Conservation (phyloP, 345 rosid genomes). For the Eucalyptus sp. region DNA sequence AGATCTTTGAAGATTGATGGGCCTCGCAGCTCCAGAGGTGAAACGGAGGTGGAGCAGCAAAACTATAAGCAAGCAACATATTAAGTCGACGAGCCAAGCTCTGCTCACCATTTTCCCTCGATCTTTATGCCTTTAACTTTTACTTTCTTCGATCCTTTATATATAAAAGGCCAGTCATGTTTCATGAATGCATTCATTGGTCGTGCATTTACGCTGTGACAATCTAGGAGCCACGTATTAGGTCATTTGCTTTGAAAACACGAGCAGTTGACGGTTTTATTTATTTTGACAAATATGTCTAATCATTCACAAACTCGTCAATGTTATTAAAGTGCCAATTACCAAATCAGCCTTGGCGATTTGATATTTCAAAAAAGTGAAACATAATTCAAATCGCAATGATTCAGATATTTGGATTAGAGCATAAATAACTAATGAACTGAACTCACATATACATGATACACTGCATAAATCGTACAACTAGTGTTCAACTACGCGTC, state of each 20-base stretch:
- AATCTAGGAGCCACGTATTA: neutral
- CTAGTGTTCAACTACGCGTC: neutral
- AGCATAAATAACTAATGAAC: neutral
- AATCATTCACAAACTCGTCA: too few species aligned
- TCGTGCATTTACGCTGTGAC: fast-evolving
- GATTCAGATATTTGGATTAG: neutral
- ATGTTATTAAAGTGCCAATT: neutral
- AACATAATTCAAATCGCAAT: neutral
- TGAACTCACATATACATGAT: neutral
- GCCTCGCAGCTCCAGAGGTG: neutral
- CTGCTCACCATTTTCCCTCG: neutral
- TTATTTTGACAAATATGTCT: neutral
- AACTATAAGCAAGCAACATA: neutral
- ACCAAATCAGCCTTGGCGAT: neutral
- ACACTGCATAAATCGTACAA: neutral
- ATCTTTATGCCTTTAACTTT: neutral
- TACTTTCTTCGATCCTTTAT: neutral
- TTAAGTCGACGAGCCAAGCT: neutral
- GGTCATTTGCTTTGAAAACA: neutral
- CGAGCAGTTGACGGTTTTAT: neutral
- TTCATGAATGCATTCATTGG: neutral
- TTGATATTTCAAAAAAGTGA: neutral
- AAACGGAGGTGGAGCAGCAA: neutral
- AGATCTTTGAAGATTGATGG: neutral
- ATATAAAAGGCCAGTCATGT: neutral